Evolutionary conservation across 2,329 filamentous ascomycete genomes (phyloP), one percentile per base, ranked within the genome.

Genomic region (Dactylellina parvicollis): DNA sequence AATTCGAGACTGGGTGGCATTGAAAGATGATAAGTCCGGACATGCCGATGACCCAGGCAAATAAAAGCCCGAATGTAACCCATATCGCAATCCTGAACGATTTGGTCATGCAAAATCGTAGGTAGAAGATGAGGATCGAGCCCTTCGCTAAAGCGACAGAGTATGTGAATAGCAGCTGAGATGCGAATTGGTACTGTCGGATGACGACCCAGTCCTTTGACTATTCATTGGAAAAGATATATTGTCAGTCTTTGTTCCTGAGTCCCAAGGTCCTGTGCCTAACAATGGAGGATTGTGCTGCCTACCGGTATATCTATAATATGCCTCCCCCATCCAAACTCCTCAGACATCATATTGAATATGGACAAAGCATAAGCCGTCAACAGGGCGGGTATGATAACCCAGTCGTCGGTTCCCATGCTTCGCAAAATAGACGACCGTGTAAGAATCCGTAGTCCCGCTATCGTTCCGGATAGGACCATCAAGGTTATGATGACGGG

Each of bases 261-360:
- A 10, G 20, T 40, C 36, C 1, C 24, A 16, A 8, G 12, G 3
- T 22, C 12, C 14, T 22, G n/a, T 3, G 20, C 3, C 5, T 4
- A 2, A 40, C 1, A 16, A 47, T 20, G n/a, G 12, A 26, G 30
- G 14, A 7, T 61, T 22, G 22, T 38, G 32, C 42, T 10, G 22
- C 69, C 16, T 73, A 73, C 69, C 55, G 54, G 56, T 26, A 69
- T 67, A 57, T 74, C 70, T 56, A 55, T 62, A 46, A 74, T 74
- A 52, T 74, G 70, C n/a, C 70, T 55, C 1, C 70, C 70, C 70
- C 70, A 74, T 4, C 70, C 70, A 14, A 69, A 69, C 36, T 74
- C 62, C 28, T 66, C 61, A 7, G 62, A 62, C 56, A 67, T 57
- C 44, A 74, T 44, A 26, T 74, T 74, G 30, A 49, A 67, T 52